Conservation (phyloP, 345 rosid species). For the Rhodamnia argentea region DNA sequence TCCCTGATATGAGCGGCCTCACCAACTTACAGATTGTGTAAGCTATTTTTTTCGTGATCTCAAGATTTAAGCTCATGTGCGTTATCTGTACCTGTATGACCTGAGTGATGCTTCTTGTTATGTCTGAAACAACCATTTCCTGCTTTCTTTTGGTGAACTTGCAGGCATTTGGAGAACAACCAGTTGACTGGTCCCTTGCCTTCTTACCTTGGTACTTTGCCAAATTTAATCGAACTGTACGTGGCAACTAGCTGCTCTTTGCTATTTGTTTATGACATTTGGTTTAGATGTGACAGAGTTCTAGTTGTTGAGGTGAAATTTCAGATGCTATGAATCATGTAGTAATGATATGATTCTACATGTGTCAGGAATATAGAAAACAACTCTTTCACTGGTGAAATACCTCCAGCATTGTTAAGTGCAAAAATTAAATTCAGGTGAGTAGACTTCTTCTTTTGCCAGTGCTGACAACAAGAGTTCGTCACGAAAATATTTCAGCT, state of each 20-base stretch:
- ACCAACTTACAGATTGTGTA: constrained; percentile 64
- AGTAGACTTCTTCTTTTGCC: constrained; percentile 21
- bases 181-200: constrained; percentile 69
- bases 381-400: constrained; percentile 68
- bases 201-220: constrained; percentile 48
- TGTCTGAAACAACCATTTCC: not conserved
- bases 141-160: not conserved
- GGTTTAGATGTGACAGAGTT: not conserved
- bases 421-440: constrained; percentile 57
- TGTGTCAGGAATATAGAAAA: constrained; percentile 66
- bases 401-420: constrained; percentile 48
- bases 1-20: constrained; percentile 80
- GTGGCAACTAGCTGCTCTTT: constrained; percentile 6
- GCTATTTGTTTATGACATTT: not conserved
- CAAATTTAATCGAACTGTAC: constrained; percentile 72
- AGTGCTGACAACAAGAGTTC: not conserved
- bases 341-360: not conserved
- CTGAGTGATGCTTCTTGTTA: not conserved
- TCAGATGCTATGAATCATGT: not conserved
- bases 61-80: not conserved
- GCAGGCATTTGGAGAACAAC: constrained; percentile 93
- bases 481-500: not conserved
- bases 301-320: not conserved
- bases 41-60: constrained; percentile 14
- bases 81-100: not conserved